Conservation (phyloP, 139 green algal species). For the Diplosphaera chodatii region DNA sequence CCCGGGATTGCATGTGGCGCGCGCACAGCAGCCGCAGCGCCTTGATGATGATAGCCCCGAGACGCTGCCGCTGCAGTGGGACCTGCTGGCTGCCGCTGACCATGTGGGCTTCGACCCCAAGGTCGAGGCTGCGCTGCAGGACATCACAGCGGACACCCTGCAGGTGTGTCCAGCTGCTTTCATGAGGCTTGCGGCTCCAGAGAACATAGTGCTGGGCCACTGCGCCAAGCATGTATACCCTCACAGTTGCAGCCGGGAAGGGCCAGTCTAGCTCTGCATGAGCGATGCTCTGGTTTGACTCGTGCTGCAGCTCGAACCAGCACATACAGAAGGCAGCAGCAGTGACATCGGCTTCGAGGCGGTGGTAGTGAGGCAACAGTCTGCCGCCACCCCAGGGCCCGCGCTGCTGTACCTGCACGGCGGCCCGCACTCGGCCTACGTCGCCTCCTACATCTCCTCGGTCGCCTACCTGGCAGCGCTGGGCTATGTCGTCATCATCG, state of each 20-base stretch:
- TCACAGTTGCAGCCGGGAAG: too few species aligned
- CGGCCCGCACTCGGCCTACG: slow-evolving; percentile 75
- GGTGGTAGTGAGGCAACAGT: slow-evolving; percentile 21
- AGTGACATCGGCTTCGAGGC: slow-evolving; percentile 29
- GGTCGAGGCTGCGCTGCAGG: slow-evolving; percentile 21
- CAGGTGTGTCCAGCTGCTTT: slow-evolving; percentile 11
- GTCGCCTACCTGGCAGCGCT: slow-evolving; percentile 58
- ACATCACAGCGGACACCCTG: slow-evolving; percentile 12
- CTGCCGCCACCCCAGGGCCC: slow-evolving; percentile 33
- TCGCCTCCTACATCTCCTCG: slow-evolving; percentile 53
- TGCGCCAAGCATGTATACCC: background rate
- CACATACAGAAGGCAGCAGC: background rate
- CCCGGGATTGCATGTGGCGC: slow-evolving; percentile 35
- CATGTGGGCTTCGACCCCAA: background rate
- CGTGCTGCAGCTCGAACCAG: too few species aligned
- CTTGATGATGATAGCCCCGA: too few species aligned
- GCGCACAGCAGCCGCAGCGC: slow-evolving; percentile 6
- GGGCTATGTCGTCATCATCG: slow-evolving; percentile 60
- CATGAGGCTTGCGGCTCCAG: too few species aligned
- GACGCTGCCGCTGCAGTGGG: slow-evolving; percentile 12
- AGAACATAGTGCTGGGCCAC: too few species aligned
- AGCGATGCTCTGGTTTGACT: too few species aligned
- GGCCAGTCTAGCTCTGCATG: too few species aligned
- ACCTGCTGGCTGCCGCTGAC: slow-evolving; percentile 24
- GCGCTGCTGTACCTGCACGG: slow-evolving; percentile 74